Evolutionary conservation across 1,284 basidiomycete genomes (phyloP).

Genomic region (Apiotrichum sp.): DNA sequence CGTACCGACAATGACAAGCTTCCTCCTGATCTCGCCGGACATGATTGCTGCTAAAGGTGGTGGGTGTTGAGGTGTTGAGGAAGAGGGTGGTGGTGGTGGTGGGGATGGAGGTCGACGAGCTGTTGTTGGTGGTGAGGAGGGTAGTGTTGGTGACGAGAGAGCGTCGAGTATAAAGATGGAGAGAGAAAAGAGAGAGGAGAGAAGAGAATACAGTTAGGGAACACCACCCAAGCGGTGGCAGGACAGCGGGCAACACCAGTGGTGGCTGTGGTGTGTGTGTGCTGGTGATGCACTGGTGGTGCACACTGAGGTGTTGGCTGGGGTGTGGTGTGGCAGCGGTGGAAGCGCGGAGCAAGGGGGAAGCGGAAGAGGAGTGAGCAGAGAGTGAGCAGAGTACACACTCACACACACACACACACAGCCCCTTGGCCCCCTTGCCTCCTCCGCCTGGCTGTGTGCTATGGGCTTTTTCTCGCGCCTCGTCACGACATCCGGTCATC

Average conservation of each 20-base stretch:
- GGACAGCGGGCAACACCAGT: background rate
- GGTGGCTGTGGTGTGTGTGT: background rate
- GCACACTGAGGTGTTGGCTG: background rate
- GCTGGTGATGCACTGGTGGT: background rate
- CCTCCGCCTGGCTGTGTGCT: too few relatives aligned
- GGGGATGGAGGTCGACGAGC: background rate
- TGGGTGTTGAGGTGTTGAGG: background rate
- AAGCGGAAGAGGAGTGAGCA: background rate
- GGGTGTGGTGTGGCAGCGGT: background rate
- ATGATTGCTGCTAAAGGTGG: slow-evolving; percentile 17
- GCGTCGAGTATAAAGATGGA: background rate
- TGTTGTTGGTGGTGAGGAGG: too few relatives aligned
- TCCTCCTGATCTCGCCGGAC: slow-evolving; percentile 47
- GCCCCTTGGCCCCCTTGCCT: too few relatives aligned
- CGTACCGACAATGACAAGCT: slow-evolving; percentile 49
- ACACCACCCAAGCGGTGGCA: too few relatives aligned
- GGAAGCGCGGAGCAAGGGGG: background rate
- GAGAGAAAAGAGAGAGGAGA: background rate
- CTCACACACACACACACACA: too few relatives aligned
- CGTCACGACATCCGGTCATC: too few relatives aligned
- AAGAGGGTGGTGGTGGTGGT: background rate
- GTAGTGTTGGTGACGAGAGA: background rate
- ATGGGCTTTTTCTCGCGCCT: too few relatives aligned
- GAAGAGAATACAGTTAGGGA: too few relatives aligned
- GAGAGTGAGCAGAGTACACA: too few relatives aligned